Conservation (phyloP, 2,329 filamentous ascomycete species). For the Claviceps sp. region DNA sequence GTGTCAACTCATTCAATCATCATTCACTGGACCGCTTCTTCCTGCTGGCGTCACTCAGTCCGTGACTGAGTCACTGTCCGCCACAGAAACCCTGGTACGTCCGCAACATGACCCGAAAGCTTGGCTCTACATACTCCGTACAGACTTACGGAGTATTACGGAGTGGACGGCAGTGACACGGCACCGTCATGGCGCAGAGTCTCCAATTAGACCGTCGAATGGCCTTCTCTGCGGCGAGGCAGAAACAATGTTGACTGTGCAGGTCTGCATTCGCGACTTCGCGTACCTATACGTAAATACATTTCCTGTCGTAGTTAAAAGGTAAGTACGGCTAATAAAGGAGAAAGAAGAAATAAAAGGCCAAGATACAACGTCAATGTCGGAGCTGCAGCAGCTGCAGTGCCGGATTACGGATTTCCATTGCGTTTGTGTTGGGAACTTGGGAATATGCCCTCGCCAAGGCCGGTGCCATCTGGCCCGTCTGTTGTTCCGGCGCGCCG, state of each 20-base stretch:
- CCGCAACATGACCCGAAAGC: constrained; percentile 1
- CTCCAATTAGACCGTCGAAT: background rate
- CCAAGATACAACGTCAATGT: background rate
- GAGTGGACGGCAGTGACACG: background rate
- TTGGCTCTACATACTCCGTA: background rate
- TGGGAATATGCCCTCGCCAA: background rate
- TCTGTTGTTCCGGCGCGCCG: background rate
- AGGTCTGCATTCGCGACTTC: background rate
- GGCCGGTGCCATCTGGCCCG: background rate
- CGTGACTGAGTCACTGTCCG: too few relatives aligned
- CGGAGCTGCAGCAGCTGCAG: background rate
- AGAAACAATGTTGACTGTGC: background rate
- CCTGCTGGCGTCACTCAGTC: background rate
- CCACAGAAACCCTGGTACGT: background rate
- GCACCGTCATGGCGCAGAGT: background rate
- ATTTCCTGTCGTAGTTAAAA: background rate
- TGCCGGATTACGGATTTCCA: background rate
- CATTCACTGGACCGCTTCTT: background rate
- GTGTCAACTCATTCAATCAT: background rate
- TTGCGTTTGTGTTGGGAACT: background rate
- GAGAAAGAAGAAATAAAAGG: background rate
- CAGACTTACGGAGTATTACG: too few relatives aligned
- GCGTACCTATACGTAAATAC: too few relatives aligned
- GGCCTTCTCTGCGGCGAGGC: background rate
- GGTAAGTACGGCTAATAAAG: background rate